These are phyloP conservation scores for Teratosphaeria nubilosa DNA, from an alignment of 2,329 filamentous ascomycete genomes.

Conservation along the genomic window DNA sequence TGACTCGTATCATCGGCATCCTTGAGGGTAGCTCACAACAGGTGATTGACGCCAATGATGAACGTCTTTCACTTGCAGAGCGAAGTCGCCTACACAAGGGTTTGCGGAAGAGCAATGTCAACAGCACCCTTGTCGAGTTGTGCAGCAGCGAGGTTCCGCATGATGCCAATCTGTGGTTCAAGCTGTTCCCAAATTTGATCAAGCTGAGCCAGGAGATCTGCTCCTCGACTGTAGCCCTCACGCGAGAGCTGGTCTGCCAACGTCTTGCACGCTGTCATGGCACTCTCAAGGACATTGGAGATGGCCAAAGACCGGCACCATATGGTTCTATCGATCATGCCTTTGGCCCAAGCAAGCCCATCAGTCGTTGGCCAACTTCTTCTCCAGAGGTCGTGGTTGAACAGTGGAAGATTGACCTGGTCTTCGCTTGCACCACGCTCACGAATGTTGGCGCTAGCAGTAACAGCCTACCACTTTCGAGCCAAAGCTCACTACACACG, in stretches of 20 bases:
- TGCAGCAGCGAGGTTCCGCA: constrained; percentile 94
- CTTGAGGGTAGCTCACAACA: constrained; percentile 80
- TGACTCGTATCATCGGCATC: constrained; percentile 74
- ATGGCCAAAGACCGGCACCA: constrained; percentile 42
- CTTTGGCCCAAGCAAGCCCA: constrained; percentile 10
- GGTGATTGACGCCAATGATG: constrained; percentile 86
- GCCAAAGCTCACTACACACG: constrained; percentile 57
- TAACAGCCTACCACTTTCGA: constrained; percentile 42
- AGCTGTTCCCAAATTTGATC: constrained; percentile 92
- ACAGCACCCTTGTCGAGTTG: constrained; percentile 81
- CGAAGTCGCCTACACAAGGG: constrained; percentile 84
- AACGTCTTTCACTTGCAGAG: constrained; percentile 83
- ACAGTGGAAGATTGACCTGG: constrained; percentile 95
- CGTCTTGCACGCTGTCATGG: constrained; percentile 89
- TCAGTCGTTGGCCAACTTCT: constrained; percentile 45
- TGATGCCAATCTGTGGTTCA: constrained; percentile 92
- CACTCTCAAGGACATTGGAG: constrained; percentile 67
- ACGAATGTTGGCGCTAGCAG: constrained; percentile 59
- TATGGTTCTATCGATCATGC: constrained; percentile 54
- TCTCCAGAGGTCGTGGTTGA: constrained; percentile 84
- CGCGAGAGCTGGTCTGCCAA: constrained; percentile 84
- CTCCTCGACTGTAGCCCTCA: constrained; percentile 80
- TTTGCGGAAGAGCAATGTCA: constrained; percentile 70
- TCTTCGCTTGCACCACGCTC: constrained; percentile 92
- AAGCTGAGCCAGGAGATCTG: constrained; percentile 84